Conservation (phyloP, 768 basidiomycete genomes). For the Xerocomellus dryophilus region DNA sequence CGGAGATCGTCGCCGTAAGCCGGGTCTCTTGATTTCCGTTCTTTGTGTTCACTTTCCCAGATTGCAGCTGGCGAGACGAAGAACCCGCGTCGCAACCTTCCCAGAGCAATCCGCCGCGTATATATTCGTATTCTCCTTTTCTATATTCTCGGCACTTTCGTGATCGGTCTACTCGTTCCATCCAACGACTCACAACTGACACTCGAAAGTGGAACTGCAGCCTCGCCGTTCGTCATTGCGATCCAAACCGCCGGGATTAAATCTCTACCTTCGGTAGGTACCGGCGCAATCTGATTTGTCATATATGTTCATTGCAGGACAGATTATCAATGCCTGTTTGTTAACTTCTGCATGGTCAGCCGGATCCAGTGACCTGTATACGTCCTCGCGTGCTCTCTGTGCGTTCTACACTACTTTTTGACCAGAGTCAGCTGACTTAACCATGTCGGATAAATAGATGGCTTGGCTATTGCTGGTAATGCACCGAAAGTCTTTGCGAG, state of each 20-base stretch:
- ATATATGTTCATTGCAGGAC: not conserved
- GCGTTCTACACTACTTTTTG: constrained; percentile 25
- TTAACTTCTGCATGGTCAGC: constrained; percentile 93
- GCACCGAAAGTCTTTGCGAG: constrained; percentile 77
- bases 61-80: constrained; percentile 89
- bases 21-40: not conserved
- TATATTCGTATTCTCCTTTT: constrained; percentile 82
- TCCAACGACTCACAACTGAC: constrained; percentile 57
- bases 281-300: constrained; percentile 14
- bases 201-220: constrained; percentile 54
- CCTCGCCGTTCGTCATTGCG: constrained; percentile 90
- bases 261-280: constrained; percentile 66
- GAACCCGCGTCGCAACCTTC: constrained; percentile 73
- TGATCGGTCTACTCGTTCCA: constrained; percentile 84
- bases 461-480: constrained; percentile 74
- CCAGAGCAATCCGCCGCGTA: constrained; percentile 54
- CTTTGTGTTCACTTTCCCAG: constrained; percentile 34
- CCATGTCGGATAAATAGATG: constrained; percentile 46
- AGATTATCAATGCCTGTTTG: constrained; percentile 81
- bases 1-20: constrained; percentile 87
- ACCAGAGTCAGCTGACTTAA: not conserved
- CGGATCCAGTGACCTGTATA: constrained; percentile 85
- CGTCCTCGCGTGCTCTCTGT: constrained; percentile 85
- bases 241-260: constrained; percentile 85
- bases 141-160: constrained; percentile 60